Percentiles rank a stretch among this genome's conserved stretches.
phyloP scores from a whole-genome alignment of 2,329 filamentous ascomycete genomes.

The Stromatinia cepivora region DNA sequence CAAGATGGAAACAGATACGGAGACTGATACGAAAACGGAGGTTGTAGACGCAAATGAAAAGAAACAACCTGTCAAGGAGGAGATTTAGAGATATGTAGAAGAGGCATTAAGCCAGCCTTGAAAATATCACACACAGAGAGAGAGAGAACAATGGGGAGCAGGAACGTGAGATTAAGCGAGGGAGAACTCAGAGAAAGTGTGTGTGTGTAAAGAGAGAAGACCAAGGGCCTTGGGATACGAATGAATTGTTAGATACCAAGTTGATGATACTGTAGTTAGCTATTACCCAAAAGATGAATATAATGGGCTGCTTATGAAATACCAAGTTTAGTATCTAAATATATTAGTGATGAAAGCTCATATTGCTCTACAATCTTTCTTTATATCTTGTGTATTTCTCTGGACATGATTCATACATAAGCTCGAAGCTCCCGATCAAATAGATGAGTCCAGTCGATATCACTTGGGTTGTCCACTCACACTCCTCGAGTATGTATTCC shows the following conservation, averaged over 20 bases:
- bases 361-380: no score
- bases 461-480: no score
- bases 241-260: not conserved
- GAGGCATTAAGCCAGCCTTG: not conserved
- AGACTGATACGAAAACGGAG: not conserved
- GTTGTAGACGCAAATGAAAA: conserved; percentile 19
- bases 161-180: no score
- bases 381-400: no score
- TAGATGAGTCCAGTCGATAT: no score
- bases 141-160: not conserved
- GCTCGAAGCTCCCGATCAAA: no score
- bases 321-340: not conserved
- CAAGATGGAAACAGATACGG: not conserved
- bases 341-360: not conserved
- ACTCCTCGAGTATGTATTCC: no score
- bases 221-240: not conserved
- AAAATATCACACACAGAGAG: not conserved
- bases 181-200: no score
- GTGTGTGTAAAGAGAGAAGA: not conserved
- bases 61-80: conserved; percentile 27
- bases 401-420: no score
- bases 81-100: not conserved
- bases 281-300: not conserved
- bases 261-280: not conserved
- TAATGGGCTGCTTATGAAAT: not conserved